Base-by-base conservation (phyloP, 2,329 filamentous ascomycete species). In the Aspergillus eucalypticola region DNA sequence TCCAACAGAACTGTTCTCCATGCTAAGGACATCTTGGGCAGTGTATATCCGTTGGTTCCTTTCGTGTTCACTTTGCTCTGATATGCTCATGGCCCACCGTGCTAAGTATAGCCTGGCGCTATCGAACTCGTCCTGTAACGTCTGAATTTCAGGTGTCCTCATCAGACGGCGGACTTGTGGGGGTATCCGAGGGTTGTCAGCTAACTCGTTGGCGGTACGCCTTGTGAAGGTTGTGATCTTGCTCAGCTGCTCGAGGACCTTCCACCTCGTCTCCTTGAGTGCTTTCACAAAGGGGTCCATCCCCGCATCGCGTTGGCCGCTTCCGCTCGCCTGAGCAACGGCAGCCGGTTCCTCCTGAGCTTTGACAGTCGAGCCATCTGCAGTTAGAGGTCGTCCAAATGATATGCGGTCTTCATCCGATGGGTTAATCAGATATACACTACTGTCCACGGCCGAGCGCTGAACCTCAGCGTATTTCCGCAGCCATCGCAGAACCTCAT, bases 41-140 rank as follows among this genome's bases (percentile, higher is more conserved):
- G 93, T 97, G 90, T 92, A 99, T 71, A 96, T 93, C 50, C 93
- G 84, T 75, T 93, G 90, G 54, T 88, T 90, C 23, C 89, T 83
- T 69, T 99, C 95, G 41, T 88, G 84, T 71, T 99, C 95, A 69
- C 93, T 94, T 79, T 99, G 95, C 75, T 99, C 96, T 0, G 95
- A 93, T 65, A 99, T 96, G 7, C 92, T 92, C 95, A 99, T 98
- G 2, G 95, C 95, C 95, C 95, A 99, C 64, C 95, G 85, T 21
- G 95, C 95, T 41, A 99, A 83, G 72, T 99, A 99, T 61, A 99
- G 84, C 65, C 95, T 86, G 3, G 96, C 95, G 69, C 92, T 96
- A 79, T 99, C 96, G 69, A 97, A 99, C 73, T 99, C 96, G 61
- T 98, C 93, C 72, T 97, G 93, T 21, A 99, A 76, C 0, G 91